Evolutionary conservation across 1,284 basidiomycete genomes (phyloP), one percentile per base, ranked within the genome.

Genomic region (Xerocomus amazonicus): DNA sequence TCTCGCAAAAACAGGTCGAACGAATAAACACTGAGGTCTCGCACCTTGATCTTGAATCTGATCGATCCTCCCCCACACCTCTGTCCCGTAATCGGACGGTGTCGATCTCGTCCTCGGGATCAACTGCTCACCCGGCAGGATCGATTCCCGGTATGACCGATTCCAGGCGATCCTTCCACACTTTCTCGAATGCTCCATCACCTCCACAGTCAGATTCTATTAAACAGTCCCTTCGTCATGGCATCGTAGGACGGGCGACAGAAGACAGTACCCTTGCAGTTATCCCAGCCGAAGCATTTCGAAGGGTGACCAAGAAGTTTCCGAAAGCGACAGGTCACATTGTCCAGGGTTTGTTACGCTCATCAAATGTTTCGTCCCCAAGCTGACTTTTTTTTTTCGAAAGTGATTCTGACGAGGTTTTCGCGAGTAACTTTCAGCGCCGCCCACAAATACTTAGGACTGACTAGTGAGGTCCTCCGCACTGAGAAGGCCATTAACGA

Each of bases 311-410:
- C 1, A 91, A 93, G 68, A 94, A 96, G 65, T 97, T 90, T 61
- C 96, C 96, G 0, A 97, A 97, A 62, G 93, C 97, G 1, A 92
- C 93, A 17, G 94, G 95, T 2, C 93, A 98, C 63, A 97, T 99
- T 52, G 95, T 99, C 1, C 93, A 96, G 80, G 89, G 89, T 84
- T 59, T 40, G 63, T 57, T 17, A 32, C 17, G 17, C 9, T 40
- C 9, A 28, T 47, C 17, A 19, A 34, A 6, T 33, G 10, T 35
- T 10, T 3, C 16, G 29, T 46, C 31, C 34, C 5, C 41, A 42
- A 12, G 29, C 12, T 31, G 36, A 35, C 52, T 43, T 16, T 50
- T 42, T 23, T 28, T 37, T 48, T 40, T 40, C 23, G 10, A 4
- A 59, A 91, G 94, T 97, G 33, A 97, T 97, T 56, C 73, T 99